A percentile compares a stretch with the other conserved stretches of the same genome.
Conservation (phyloP, 257 asterid genomes). For the Capsicum baccatum region DNA sequence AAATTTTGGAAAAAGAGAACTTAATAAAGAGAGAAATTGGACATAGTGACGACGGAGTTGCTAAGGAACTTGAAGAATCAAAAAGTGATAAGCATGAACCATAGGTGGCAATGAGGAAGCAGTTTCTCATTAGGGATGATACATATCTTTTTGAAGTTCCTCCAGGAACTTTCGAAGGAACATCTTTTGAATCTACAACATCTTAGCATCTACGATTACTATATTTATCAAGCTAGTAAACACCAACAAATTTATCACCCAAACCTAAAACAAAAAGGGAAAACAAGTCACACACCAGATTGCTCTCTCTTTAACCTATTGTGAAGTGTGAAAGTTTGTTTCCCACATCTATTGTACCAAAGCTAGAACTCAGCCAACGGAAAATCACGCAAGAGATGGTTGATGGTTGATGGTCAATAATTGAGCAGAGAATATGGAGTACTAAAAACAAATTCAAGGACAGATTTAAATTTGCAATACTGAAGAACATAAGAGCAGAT, state of each 20-base stretch:
- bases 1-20: neutral
- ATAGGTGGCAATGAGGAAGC: conserved; percentile 8
- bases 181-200: neutral
- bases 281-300: conserved; percentile 4
- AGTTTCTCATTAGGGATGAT: conserved; percentile 16
- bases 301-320: neutral
- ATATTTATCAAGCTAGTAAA: neutral
- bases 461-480: neutral
- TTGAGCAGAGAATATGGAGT: neutral
- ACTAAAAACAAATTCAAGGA: neutral
- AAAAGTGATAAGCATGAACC: neutral
- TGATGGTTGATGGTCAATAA: neutral
- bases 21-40: neutral
- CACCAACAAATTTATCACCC: neutral
- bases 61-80: no score
- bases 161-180: neutral
- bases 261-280: neutral
- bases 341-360: neutral
- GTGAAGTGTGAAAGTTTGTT: neutral
- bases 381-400: neutral
- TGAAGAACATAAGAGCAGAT: conserved; percentile 17
- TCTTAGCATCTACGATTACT: neutral
- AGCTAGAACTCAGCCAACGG: conserved; percentile 6
- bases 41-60: no score
- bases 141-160: neutral